Percentiles rank a stretch among this genome's conserved stretches.
These are phyloP conservation scores for Aspergillus texensis DNA, from an alignment of 2,329 filamentous ascomycete genomes.

Conservation along the genomic window DNA sequence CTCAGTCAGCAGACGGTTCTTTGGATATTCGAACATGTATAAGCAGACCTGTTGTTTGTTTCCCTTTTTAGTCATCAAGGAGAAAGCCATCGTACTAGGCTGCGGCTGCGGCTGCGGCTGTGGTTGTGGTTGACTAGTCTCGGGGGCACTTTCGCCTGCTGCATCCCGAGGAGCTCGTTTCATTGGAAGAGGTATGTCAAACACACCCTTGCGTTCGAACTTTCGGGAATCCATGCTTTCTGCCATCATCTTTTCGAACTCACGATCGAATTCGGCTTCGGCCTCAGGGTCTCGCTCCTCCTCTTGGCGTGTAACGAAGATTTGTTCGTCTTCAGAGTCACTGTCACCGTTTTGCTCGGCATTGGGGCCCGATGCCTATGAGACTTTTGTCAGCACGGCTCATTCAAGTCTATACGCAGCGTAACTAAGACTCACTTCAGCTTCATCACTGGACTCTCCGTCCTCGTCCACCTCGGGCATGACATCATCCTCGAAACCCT, in stretches of 20 bases:
- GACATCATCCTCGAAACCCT: conserved; percentile 68
- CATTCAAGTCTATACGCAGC: not conserved
- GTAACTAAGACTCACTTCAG: conserved; percentile 43
- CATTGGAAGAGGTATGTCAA: conserved; percentile 97
- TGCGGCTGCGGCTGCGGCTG: conserved; percentile 35
- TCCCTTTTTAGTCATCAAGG: conserved; percentile 90
- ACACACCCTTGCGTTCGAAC: conserved; percentile 90
- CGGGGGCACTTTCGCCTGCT: conserved; percentile 42
- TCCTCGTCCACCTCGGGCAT: conserved; percentile 60
- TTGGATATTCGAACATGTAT: not conserved
- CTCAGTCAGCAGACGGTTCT: conserved; percentile 20
- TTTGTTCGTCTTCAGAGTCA: conserved; percentile 79
- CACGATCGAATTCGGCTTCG: conserved; percentile 95
- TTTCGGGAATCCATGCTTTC: conserved; percentile 95
- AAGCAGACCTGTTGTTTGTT: conserved; percentile 82
- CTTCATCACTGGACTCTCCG: conserved; percentile 53
- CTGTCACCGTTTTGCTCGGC: conserved; percentile 48
- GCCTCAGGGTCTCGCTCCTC: conserved; percentile 89
- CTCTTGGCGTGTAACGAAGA: conserved; percentile 87
- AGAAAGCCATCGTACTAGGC: conserved; percentile 86
- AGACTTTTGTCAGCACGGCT: not conserved
- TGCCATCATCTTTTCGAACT: conserved; percentile 97
- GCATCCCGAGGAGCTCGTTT: conserved; percentile 67
- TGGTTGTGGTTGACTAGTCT: conserved; percentile 35
- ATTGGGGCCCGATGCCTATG: conserved; percentile 47